Conservation (phyloP, 768 basidiomycete genomes). For the Panaeolus cyanescens region DNA sequence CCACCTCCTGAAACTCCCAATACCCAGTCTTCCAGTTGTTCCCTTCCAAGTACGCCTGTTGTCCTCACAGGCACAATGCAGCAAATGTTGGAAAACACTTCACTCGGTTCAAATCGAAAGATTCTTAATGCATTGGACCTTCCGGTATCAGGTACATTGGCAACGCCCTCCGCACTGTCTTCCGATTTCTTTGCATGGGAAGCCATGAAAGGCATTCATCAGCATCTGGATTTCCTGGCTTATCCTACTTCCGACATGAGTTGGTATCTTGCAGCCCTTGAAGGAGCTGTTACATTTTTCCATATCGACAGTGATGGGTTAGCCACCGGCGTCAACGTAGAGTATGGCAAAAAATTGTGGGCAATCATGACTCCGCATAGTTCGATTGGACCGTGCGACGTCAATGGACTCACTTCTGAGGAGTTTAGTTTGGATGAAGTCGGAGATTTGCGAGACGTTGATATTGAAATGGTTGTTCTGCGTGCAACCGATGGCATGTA, state of each 20-base stretch:
- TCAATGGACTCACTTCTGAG: background rate
- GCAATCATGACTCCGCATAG: background rate
- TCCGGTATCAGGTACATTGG: background rate
- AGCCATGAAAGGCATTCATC: background rate
- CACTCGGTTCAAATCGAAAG: background rate
- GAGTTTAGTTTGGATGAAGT: background rate
- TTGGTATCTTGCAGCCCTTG: background rate
- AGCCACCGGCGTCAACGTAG: background rate
- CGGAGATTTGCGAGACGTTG: background rate
- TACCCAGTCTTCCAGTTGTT: too few relatives aligned
- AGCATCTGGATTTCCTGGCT: background rate
- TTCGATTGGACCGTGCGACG: background rate
- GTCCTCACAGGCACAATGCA: background rate
- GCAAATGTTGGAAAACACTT: background rate
- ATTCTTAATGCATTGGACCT: background rate
- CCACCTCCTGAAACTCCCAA: too few relatives aligned
- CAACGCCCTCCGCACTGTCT: background rate
- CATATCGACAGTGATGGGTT: constrained; percentile 4
- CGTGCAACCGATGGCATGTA: background rate
- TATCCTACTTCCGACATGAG: background rate
- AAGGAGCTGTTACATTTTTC: background rate
- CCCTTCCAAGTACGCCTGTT: background rate
- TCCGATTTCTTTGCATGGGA: background rate
- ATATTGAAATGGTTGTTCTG: background rate
- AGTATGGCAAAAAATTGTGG: constrained; percentile 7